Evolutionary conservation across 2,329 filamentous ascomycete genomes (phyloP).

Genomic region (Sarocladium oryzae): DNA sequence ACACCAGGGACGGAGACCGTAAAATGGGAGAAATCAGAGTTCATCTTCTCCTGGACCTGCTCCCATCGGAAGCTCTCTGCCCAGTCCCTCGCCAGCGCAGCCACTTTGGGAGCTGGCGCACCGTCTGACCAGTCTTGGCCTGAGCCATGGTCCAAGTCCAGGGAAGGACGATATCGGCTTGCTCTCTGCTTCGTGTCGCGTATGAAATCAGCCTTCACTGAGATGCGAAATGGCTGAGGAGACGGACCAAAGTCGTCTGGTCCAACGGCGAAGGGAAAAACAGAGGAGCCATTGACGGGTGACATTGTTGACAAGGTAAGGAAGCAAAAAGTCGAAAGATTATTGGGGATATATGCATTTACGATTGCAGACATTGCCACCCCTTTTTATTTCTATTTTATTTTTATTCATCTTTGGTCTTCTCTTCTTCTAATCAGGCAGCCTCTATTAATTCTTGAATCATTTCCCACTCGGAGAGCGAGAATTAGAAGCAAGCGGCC

Average conservation of each 20-base stretch:
- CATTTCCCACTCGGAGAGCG: no score
- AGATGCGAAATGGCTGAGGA: slow-evolving; percentile 7
- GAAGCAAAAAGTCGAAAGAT: no score
- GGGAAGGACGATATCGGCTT: slow-evolving; percentile 2
- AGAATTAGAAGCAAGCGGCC: no score
- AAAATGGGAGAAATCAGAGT: slow-evolving; percentile 10
- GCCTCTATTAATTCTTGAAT: no score
- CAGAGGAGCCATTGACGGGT: neutral
- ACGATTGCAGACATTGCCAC: no score
- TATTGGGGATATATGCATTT: neutral
- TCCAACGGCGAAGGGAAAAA: neutral
- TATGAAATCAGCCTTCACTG: slow-evolving; percentile 7
- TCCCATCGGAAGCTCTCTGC: slow-evolving; percentile 10
- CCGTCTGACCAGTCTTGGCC: slow-evolving; percentile 10
- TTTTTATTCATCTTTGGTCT: no score
- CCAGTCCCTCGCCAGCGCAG: slow-evolving; percentile 10
- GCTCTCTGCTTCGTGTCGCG: slow-evolving; percentile 3
- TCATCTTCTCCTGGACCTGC: slow-evolving; percentile 7
- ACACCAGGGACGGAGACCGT: slow-evolving; percentile 6
- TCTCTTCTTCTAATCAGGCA: no score
- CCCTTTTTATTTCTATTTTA: no score
- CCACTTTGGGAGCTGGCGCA: slow-evolving; percentile 4
- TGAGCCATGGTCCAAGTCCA: slow-evolving; percentile 8
- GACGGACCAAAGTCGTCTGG: neutral
- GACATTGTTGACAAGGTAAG: no score